Evolutionary conservation across 768 basidiomycete species (phyloP).

Genomic region (Mycena galopus): DNA sequence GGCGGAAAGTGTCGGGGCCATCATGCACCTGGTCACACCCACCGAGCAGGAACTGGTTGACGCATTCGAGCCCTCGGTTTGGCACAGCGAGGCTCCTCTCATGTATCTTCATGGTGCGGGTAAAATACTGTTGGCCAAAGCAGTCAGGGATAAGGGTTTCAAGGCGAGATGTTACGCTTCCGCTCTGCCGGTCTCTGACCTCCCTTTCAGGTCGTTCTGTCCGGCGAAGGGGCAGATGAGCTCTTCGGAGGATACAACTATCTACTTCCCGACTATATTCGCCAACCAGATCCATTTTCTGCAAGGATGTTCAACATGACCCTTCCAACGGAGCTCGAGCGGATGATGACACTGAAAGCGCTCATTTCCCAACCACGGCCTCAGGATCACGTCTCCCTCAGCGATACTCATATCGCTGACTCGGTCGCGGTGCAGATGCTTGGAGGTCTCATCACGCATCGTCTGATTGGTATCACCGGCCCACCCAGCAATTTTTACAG

Average conservation of each 20-base stretch:
- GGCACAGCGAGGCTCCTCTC: neutral
- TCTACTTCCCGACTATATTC: constrained; percentile 5
- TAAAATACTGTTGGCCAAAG: neutral
- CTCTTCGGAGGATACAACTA: constrained; percentile 16
- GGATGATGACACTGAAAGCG: neutral
- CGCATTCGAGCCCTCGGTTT: neutral
- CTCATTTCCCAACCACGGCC: constrained; percentile 2
- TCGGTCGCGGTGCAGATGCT: neutral
- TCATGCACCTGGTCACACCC: neutral
- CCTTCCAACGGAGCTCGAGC: neutral
- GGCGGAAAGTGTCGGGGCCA: neutral
- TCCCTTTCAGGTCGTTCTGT: neutral
- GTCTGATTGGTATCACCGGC: constrained; percentile 4
- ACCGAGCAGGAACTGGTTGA: neutral
- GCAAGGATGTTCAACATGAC: neutral
- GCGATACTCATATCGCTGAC: neutral
- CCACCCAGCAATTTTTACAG: neutral
- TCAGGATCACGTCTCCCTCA: constrained; percentile 17
- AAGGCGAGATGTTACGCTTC: neutral
- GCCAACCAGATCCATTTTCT: neutral
- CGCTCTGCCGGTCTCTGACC: too few relatives aligned
- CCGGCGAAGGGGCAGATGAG: neutral
- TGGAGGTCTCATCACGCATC: constrained; percentile 7
- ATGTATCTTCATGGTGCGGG: neutral
- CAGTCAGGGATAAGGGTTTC: neutral